A percentile compares a stretch with the other conserved stretches of the same genome.
Conservation (phyloP, 2,329 filamentous ascomycete species). For the Thielaviopsis euricoi region DNA sequence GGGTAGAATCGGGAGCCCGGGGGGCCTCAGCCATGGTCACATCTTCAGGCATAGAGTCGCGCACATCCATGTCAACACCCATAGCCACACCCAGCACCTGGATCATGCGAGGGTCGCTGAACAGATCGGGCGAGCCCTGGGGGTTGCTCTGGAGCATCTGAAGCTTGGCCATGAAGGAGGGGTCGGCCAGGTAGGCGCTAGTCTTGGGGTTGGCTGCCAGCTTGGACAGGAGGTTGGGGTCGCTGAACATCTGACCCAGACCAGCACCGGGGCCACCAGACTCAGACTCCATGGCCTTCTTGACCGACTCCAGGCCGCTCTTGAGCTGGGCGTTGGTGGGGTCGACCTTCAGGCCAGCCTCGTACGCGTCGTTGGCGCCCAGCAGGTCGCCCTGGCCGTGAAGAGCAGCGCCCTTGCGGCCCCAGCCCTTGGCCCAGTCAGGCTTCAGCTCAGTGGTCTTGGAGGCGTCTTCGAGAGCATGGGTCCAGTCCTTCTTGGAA, state of each 20-base stretch:
- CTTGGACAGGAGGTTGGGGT: conserved; percentile 79
- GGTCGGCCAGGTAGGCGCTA: conserved; percentile 59
- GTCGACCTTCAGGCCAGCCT: conserved; percentile 86
- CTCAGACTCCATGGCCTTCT: conserved; percentile 64
- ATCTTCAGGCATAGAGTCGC: conserved; percentile 31
- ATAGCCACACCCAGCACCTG: conserved; percentile 87
- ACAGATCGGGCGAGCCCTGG: conserved; percentile 57
- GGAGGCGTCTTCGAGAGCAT: conserved; percentile 74
- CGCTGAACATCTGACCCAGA: conserved; percentile 85
- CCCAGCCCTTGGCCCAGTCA: conserved; percentile 96
- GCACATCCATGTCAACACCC: conserved; percentile 70
- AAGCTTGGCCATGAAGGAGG: conserved; percentile 79
- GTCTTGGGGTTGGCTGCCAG: conserved; percentile 93
- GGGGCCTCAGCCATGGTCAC: conserved; percentile 60
- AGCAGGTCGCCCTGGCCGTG: conserved; percentile 78
- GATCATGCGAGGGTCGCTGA: conserved; percentile 81
- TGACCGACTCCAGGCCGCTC: conserved; percentile 67
- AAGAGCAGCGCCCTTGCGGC: conserved; percentile 77
- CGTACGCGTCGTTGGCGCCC: conserved; percentile 75
- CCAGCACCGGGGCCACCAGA: conserved; percentile 43
- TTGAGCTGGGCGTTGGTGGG: conserved; percentile 85
- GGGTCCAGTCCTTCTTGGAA: conserved; percentile 74
- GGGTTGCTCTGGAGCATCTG: conserved; percentile 70
- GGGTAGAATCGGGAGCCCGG: conserved; percentile 21
- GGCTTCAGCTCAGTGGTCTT: conserved; percentile 92